Conservation (phyloP, 192 early-diverging fungal species). For the Lunasporangiospora selenospora region DNA sequence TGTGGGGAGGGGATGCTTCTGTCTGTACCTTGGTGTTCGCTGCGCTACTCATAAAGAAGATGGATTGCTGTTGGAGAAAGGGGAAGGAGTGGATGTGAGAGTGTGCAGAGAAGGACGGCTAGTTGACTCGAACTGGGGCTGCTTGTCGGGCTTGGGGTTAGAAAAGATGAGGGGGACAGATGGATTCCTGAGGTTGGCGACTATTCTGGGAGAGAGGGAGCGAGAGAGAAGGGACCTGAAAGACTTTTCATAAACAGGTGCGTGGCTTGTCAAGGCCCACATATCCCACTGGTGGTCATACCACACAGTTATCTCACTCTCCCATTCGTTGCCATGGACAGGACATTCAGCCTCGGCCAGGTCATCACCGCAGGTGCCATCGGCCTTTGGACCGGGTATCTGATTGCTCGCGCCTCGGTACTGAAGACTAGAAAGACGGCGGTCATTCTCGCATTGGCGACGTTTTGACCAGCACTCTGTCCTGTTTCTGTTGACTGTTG, state of each 20-base stretch:
- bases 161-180: neutral
- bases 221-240: neutral
- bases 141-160: too few relatives aligned
- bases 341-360: conserved; percentile 40
- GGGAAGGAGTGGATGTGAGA: conserved; percentile 7
- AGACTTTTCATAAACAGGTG: too few relatives aligned
- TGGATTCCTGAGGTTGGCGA: too few relatives aligned
- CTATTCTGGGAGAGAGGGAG: conserved; percentile 7
- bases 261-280: too few relatives aligned
- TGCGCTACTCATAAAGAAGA: conserved; percentile 52
- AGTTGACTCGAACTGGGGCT: too few relatives aligned
- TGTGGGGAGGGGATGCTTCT: too few relatives aligned
- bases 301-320: neutral
- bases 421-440: too few relatives aligned
- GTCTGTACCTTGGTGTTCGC: conserved; percentile 47
- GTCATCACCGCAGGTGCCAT: conserved; percentile 35
- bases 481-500: too few relatives aligned
- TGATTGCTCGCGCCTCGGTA: conserved; percentile 25
- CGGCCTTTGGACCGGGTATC: conserved; percentile 31
- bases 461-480: too few relatives aligned
- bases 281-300: too few relatives aligned
- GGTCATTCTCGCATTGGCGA: too few relatives aligned
- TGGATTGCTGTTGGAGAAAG: conserved; percentile 22
- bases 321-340: conserved; percentile 21
- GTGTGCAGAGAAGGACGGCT: neutral